phyloP scores from a whole-genome alignment of 1,284 basidiomycete species.

The Pterula multifida region DNA sequence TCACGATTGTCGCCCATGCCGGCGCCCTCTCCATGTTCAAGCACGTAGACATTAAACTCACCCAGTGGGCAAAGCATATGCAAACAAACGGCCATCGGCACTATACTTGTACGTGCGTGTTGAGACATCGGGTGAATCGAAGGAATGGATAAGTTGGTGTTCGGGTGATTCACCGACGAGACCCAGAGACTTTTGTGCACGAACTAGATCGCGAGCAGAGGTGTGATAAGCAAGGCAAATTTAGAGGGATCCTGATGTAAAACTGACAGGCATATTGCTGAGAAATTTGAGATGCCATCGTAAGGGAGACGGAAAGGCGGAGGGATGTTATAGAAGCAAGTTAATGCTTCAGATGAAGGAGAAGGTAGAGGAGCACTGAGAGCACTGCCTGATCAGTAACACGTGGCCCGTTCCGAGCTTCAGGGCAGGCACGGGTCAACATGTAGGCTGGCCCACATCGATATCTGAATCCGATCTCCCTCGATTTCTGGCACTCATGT shows the following conservation, averaged over 20 bases:
- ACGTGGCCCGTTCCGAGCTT: conserved; percentile 1
- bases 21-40: not conserved
- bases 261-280: conserved; percentile 75
- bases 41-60: conserved; percentile 25
- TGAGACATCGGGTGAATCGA: conserved; percentile 54
- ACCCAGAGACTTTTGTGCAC: conserved; percentile 88
- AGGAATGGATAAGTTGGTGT: conserved; percentile 58
- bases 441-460: too few relatives aligned
- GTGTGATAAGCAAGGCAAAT: conserved; percentile 4
- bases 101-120: conserved; percentile 80
- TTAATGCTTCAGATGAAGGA: conserved; percentile 53
- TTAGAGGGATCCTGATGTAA: conserved; percentile 6
- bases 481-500: too few relatives aligned
- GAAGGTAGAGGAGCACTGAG: conserved; percentile 9
- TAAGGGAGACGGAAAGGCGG: conserved; percentile 19
- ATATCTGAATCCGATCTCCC: too few relatives aligned
- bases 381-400: not conserved
- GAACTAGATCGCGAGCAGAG: conserved; percentile 46
- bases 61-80: conserved; percentile 69
- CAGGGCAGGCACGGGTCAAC: conserved; percentile 1
- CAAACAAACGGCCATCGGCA: conserved; percentile 77
- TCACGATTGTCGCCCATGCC: not conserved
- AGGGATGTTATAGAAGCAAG: conserved; percentile 49
- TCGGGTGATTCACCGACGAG: conserved; percentile 75
- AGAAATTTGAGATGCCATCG: conserved; percentile 54